Evolutionary conservation across 768 basidiomycete species (phyloP), one percentile per base, ranked within the genome.

Genomic region (Calocybe indica): DNA sequence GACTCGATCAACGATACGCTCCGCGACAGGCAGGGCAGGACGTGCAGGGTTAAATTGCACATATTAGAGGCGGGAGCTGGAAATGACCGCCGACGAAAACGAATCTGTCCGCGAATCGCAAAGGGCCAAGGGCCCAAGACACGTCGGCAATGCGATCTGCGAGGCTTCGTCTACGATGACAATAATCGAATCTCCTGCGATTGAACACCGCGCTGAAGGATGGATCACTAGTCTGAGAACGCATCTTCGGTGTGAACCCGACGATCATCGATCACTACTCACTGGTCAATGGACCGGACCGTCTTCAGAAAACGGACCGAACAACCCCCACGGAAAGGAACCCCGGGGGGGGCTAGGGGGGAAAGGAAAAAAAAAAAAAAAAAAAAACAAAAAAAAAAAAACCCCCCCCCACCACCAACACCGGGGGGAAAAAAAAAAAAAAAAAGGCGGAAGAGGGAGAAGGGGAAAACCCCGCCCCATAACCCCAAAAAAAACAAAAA

Each of bases 161-260:
- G 96, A 97, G 0, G 96, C 96, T 62, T 98, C 96, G 52, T 98
- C 96, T 12, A 99, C 86, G 47, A 99, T 96, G n/a, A 67, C 95
- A 98, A 58, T 91, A 93, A 61, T 99, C 93, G 58, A 98, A 99
- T 15, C 68, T 81, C 6, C 95, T 77, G 7, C 87, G 79, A 40
- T 77, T 75, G 65, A 99, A 98, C 6, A 99, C 58, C 0, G 92
- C 81, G 58, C 94, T 92, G 44, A 35, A 33, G 31, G 33, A 52
- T 37, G 50, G 10, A 9, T 9, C 9, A 22, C 5, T 36, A 15
- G 33, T 43, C 6, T 36, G 22, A 42, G 30, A 11, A 40, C 14
- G 13, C 11, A 33, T 1, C 5, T 5, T 13, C 47, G 12, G 31
- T 14, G 33, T 7, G 8, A 32, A 37, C 15, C 7, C 29, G 5